phyloP scores from a whole-genome alignment of 1,284 basidiomycete genomes.

The Xanthoconium separans region DNA sequence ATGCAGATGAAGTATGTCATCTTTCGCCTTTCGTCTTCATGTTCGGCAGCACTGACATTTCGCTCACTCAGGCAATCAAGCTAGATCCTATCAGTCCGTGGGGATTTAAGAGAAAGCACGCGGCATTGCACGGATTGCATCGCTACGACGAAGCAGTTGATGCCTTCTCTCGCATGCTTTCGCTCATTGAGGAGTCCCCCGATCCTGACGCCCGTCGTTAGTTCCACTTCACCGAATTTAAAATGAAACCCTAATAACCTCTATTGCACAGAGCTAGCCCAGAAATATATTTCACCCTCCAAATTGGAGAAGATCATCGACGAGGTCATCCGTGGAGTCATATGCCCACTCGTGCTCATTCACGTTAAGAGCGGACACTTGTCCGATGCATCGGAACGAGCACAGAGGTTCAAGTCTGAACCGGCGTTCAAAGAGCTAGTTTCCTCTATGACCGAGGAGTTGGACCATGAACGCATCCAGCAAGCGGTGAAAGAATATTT shows the following conservation, averaged over 20 bases:
- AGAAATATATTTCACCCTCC: not conserved
- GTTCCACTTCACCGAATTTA: not conserved
- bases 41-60: not conserved
- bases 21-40: not conserved
- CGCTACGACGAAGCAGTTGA: constrained; percentile 7
- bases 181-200: not conserved
- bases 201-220: not conserved
- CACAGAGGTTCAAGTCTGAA: constrained; percentile 8
- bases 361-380: constrained; percentile 6
- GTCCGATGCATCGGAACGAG: not conserved
- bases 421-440: constrained; percentile 1
- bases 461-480: not conserved
- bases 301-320: not conserved
- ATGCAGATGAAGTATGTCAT: not conserved
- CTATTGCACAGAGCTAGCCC: not conserved
- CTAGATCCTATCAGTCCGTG: not conserved
- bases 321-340: not conserved
- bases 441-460: not conserved
- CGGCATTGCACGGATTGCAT: not conserved
- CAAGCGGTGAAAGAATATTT: constrained; percentile 6
- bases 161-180: not conserved
- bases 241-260: not conserved
- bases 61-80: not conserved
- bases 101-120: constrained; percentile 8
- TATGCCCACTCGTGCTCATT: not conserved